Base-by-base conservation (phyloP, 495 filamentous ascomycete genomes). In the Penicillium paradoxum region DNA sequence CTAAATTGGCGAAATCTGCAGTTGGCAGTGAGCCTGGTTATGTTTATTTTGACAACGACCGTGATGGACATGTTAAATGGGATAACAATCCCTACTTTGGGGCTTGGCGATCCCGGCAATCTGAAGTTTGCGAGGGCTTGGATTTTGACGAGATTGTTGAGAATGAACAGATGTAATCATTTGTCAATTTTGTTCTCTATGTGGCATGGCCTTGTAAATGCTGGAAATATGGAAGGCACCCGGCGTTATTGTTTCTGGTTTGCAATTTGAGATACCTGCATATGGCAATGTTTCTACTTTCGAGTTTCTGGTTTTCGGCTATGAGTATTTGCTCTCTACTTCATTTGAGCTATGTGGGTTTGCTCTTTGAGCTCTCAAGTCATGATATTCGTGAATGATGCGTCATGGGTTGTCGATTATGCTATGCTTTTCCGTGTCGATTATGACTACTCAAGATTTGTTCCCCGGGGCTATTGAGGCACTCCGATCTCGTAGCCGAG, bases 401-500 rank as follows among this genome's bases (percentile, higher is more conserved):
- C 32, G 11, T 33, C 27, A 32, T 21, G n/a, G 24, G 22, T 27
- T 37, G 10, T 38, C 15, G 22, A 38, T 43, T 32, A 25, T 38
- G 41, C 37, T 42, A 34, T 25, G 6, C 10, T 30, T 17, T 24
- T 6, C 13, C 17, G 4, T 37, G 34, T 11, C 29, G 6, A 32
- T 8, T 9, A 8, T 9, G 10, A 32, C 10, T 32, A 6, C 29
- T 11, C 29, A 32, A 11, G 9, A 32, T 8, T 11, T 32, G 9
- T 8, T 2, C 29, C 10, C 29, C 5, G 10, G 29, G 29, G n/a
- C 34, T 54, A 75, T 27, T 66, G 58, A 22, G 71, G 70, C 54
- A 83, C 70, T 5, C 80, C 79, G 57, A 98, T 95, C 69, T 98
- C 93, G 68, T 98, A 98, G 42, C 93, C 93, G 37, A 98, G 78